Evolutionary conservation across 2,329 filamentous ascomycete species (phyloP), one percentile per base, ranked within the genome.

Genomic region (Pyricularia sp.): DNA sequence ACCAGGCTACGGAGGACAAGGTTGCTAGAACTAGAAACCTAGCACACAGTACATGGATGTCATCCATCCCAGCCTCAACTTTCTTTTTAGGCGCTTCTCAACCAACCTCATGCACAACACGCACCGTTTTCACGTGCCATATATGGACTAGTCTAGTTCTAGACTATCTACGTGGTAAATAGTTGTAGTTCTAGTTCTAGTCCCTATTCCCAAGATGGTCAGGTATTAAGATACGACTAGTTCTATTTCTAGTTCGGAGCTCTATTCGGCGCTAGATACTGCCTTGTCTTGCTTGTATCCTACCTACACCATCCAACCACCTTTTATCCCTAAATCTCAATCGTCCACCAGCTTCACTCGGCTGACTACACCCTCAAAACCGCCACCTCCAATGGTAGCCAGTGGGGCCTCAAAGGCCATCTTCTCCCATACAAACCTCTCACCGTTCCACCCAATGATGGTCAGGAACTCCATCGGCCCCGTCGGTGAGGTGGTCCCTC

Each of bases 341-440:
- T 55, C 53, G 19, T 64, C 62, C 2, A 59, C 49, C 26, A 76
- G 69, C 1, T 66, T 68, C 68, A 76, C 70, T 3, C 70, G 69
- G 8, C 68, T 70, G 44, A 77, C 62, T 64, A 72, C 64, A 1
- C 75, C 75, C 5, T 72, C 72, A 2, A 68, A 66, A 0, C 62
- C 69, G 13, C 64, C 67, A 2, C 77, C 78, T 2, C 76, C 77
- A 6, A 81, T 64, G n/a, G 67, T 68, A 16, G 71, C 65, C 35
- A 81, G 65, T 3, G 79, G 79, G 9, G 79, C 79, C 70, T 80
- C 79, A 65, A 81, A 72, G 0, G 77, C 78, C 24, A 81, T 76
- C 3, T 73, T 71, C 4, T 73, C 75, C 78, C 77, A 79, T 19
- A 76, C 75, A 53, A 78, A 74, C 7, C 70, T 71, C 57, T 70